Percentiles rank a stretch among this genome's conserved stretches.
Conservation (phyloP, 2,329 filamentous ascomycete genomes). For the Aspergillus sp. region DNA sequence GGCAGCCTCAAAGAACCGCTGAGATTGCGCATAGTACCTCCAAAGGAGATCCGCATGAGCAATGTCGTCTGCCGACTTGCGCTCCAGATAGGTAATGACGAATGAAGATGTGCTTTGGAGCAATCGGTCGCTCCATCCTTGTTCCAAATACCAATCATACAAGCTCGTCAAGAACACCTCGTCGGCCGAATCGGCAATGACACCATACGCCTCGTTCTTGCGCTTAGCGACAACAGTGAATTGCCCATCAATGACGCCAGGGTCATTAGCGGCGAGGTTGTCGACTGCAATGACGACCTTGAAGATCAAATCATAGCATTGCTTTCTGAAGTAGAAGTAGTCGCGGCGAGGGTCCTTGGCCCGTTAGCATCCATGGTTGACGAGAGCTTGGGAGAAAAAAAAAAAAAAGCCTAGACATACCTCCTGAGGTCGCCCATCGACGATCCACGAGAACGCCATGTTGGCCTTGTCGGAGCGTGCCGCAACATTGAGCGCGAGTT, state of each 20-base stretch:
- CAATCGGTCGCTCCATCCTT: slow-evolving; percentile 78
- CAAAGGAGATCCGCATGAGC: slow-evolving; percentile 85
- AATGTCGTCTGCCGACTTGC: slow-evolving; percentile 64
- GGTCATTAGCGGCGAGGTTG: slow-evolving; percentile 58
- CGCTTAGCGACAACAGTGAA: slow-evolving; percentile 69
- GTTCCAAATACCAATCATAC: slow-evolving; percentile 94
- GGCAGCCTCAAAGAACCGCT: slow-evolving; percentile 79
- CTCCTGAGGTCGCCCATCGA: slow-evolving; percentile 66
- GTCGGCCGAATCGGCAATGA: slow-evolving; percentile 81
- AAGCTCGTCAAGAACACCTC: slow-evolving; percentile 92
- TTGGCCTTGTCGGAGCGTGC: slow-evolving; percentile 81
- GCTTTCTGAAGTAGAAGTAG: slow-evolving; percentile 63
- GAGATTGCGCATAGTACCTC: slow-evolving; percentile 81
- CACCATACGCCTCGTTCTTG: slow-evolving; percentile 78
- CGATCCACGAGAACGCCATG: slow-evolving; percentile 75
- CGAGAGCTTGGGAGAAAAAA: not conserved
- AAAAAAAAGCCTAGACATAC: slow-evolving; percentile 22
- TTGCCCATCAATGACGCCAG: slow-evolving; percentile 70
- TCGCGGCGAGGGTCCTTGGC: slow-evolving; percentile 58
- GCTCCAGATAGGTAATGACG: slow-evolving; percentile 77
- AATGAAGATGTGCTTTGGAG: slow-evolving; percentile 78
- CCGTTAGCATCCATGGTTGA: slow-evolving; percentile 8
- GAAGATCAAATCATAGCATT: slow-evolving; percentile 83
- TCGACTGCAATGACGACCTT: slow-evolving; percentile 74
- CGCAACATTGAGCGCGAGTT: slow-evolving; percentile 76